A percentile compares a stretch with the other conserved stretches of the same genome.
Evolutionary conservation across 345 rosid species (phyloP).

Genomic region (Leavenworthia alabamica): DNA sequence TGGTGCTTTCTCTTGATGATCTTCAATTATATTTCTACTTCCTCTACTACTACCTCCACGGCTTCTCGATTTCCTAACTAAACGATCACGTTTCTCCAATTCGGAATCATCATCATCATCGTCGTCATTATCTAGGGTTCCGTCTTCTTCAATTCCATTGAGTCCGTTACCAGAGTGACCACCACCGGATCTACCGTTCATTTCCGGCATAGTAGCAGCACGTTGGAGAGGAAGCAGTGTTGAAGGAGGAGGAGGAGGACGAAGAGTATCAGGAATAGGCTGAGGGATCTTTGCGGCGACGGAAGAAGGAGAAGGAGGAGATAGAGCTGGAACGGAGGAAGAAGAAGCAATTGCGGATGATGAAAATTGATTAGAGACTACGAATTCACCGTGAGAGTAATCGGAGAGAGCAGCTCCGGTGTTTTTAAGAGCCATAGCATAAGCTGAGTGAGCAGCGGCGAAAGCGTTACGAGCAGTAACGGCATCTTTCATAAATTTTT

Average conservation of each 20-base stretch:
- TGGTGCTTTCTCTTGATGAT: neutral
- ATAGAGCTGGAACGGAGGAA: constrained; percentile 11
- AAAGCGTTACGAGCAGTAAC: constrained; percentile 77
- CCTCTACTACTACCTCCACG: constrained; percentile 32
- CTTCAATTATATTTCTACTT: constrained; percentile 5
- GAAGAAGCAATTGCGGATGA: constrained; percentile 3
- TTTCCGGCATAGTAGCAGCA: constrained; percentile 76
- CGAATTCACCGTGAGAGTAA: constrained; percentile 60
- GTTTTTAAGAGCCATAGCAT: constrained; percentile 68
- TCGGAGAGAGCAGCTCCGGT: constrained; percentile 94
- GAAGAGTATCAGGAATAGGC: constrained; percentile 19
- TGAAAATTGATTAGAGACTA: constrained; percentile 29
- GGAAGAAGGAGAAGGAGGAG: constrained; percentile 65
- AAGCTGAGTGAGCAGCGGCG: constrained; percentile 92
- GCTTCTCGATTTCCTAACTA: constrained; percentile 51
- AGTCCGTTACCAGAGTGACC: constrained; percentile 28
- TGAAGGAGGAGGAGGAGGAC: constrained; percentile 49
- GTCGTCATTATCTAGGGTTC: constrained; percentile 27
- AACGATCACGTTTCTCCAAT: constrained; percentile 31
- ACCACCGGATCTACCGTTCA: constrained; percentile 47
- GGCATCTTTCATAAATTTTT: constrained; percentile 62
- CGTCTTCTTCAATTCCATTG: constrained; percentile 58
- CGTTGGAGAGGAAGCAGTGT: constrained; percentile 45
- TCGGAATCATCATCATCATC: constrained; percentile 41
- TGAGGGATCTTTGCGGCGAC: constrained; percentile 1